Evolutionary conservation across 2,329 filamentous ascomycete genomes (phyloP).

Genomic region (Aureobasidium sp.): DNA sequence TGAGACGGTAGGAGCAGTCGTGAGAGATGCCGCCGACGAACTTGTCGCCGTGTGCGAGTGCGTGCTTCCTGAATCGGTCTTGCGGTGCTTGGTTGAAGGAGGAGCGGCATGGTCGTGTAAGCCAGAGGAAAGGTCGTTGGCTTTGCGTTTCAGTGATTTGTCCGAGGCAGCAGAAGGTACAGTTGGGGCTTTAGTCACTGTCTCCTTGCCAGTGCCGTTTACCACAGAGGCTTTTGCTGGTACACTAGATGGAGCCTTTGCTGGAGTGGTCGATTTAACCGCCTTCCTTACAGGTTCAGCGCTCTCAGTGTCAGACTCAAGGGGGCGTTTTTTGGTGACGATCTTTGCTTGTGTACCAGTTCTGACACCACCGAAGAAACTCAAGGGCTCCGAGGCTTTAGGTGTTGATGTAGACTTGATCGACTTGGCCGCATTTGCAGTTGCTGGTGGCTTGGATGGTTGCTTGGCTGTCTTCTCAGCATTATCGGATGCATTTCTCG

Average conservation of each 20-base stretch:
- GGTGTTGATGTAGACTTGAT: background rate
- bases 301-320: constrained; percentile 8
- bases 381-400: background rate
- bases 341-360: background rate
- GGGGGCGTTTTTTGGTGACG: constrained; percentile 12
- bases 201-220: constrained; percentile 18
- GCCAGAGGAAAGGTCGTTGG: constrained; percentile 30
- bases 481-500: constrained; percentile 54
- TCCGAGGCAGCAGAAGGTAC: constrained; percentile 27
- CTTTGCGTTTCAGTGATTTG: constrained; percentile 40
- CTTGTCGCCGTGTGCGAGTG: constrained; percentile 23
- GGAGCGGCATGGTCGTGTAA: constrained; percentile 21
- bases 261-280: constrained; percentile 28
- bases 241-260: background rate
- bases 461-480: constrained; percentile 28
- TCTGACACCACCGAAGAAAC: constrained; percentile 10
- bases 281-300: constrained; percentile 6
- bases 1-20: constrained; percentile 21
- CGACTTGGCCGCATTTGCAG: background rate
- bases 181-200: constrained; percentile 18
- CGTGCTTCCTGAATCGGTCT: constrained; percentile 28
- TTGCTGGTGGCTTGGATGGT: background rate
- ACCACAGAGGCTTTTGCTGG: background rate
- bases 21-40: constrained; percentile 22
- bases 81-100: constrained; percentile 27